Evolutionary conservation across 1,284 basidiomycete genomes (phyloP).

Genomic region (Puccinia sorghi): DNA sequence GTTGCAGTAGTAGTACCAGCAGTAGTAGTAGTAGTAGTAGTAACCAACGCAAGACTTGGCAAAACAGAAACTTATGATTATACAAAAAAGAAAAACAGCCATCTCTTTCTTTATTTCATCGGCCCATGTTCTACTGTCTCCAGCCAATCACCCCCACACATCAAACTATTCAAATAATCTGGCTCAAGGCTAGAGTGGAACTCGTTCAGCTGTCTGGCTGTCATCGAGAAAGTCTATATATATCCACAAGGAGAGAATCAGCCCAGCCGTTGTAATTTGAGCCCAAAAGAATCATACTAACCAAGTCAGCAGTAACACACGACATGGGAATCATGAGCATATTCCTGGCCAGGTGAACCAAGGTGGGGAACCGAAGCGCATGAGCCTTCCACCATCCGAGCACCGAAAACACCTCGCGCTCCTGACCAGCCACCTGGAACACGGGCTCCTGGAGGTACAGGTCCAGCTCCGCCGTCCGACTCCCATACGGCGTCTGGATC

Average conservation of each 20-base stretch:
- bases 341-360: background rate
- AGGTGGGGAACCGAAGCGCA: background rate
- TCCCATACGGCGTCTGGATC: conserved; percentile 23
- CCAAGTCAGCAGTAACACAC: background rate
- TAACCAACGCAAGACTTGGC: too few relatives aligned
- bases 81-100: background rate
- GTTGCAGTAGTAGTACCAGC: too few relatives aligned
- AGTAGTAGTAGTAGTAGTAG: too few relatives aligned
- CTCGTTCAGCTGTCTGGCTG: background rate
- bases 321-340: conserved; percentile 14
- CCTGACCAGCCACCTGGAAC: background rate
- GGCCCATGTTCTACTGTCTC: background rate
- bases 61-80: background rate
- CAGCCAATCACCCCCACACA: conserved; percentile 19
- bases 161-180: background rate
- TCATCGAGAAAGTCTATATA: background rate
- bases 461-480: conserved; percentile 11
- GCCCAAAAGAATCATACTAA: too few relatives aligned
- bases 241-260: background rate
- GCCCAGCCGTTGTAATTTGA: background rate
- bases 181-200: conserved; percentile 20
- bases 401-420: background rate
- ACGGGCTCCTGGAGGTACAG: conserved; percentile 11
- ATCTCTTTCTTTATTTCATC: background rate
- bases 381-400: conserved; percentile 18